Evolutionary conservation across 1,284 basidiomycete species (phyloP).

Genomic region (Austroboletus novae-zelandiae): DNA sequence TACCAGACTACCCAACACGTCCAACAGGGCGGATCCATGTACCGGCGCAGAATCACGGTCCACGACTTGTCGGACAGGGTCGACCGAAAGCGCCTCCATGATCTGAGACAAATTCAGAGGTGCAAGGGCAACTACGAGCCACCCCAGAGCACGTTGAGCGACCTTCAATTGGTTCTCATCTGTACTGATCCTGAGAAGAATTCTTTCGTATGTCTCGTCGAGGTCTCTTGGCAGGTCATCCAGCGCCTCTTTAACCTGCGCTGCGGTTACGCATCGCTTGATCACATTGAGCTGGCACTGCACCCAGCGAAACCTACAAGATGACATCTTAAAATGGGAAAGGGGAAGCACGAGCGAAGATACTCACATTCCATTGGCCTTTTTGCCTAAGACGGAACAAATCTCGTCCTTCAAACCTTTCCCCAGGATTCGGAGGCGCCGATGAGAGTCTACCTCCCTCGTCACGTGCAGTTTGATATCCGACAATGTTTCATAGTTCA

Average conservation of each 20-base stretch:
- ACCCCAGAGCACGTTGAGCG: neutral
- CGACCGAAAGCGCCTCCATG: neutral
- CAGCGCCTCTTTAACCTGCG: neutral
- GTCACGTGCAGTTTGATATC: constrained; percentile 1
- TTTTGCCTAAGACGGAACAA: neutral
- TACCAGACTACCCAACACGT: neutral
- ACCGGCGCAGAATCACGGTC: neutral
- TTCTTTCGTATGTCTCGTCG: neutral
- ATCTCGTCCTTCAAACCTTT: constrained; percentile 1
- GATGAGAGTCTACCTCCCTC: constrained; percentile 1
- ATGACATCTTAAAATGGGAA: no score
- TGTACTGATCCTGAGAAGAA: neutral
- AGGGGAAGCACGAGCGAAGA: no score
- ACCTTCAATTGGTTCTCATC: neutral
- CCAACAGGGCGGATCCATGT: neutral
- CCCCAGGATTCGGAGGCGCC: neutral
- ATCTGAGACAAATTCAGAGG: neutral
- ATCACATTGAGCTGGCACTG: neutral
- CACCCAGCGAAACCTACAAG: neutral
- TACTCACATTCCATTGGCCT: constrained; percentile 2
- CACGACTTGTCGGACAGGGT: neutral
- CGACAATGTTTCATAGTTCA: neutral
- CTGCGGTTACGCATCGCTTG: neutral
- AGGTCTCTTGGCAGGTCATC: neutral
- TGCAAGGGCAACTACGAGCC: neutral